These are phyloP conservation scores for Hirschfeldia incana DNA, from an alignment of 345 rosid species.

Conservation along the genomic window DNA sequence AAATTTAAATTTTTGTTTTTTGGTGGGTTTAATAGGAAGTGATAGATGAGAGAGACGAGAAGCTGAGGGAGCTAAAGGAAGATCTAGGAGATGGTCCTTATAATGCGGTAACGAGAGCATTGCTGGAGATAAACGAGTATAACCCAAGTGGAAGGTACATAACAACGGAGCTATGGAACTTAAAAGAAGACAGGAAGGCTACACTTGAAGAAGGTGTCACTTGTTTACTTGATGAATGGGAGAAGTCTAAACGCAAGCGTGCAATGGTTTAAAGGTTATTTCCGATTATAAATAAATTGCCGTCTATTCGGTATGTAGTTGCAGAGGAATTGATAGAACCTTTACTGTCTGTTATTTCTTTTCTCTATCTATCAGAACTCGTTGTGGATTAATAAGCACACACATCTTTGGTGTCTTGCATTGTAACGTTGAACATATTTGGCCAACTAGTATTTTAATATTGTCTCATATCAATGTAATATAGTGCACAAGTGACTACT, in stretches of 20 bases:
- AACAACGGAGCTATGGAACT: conserved; percentile 74
- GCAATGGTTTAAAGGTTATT: conserved; percentile 15
- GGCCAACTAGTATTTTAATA: background rate
- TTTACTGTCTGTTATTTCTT: background rate
- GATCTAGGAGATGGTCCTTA: conserved; percentile 66
- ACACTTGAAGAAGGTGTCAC: conserved; percentile 66
- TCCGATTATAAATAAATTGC: background rate
- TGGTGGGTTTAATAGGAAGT: conserved; percentile 38
- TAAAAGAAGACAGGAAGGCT: conserved; percentile 61
- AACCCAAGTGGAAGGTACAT: conserved; percentile 94
- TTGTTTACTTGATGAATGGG: conserved; percentile 54
- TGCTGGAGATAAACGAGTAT: conserved; percentile 79
- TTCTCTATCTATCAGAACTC: background rate
- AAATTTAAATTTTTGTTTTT: background rate
- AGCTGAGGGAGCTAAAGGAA: conserved; percentile 50
- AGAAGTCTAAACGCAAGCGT: conserved; percentile 43
- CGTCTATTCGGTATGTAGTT: conserved; percentile 2
- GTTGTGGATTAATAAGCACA: background rate
- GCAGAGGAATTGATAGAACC: background rate
- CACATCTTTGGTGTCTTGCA: background rate
- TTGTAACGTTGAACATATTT: background rate
- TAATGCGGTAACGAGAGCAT: conserved; percentile 56
- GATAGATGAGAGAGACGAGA: conserved; percentile 65
- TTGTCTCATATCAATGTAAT: conserved; percentile 14
- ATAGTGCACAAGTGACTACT: background rate